Conservation (phyloP, 768 basidiomycete genomes). For the Harrya chromipes region DNA sequence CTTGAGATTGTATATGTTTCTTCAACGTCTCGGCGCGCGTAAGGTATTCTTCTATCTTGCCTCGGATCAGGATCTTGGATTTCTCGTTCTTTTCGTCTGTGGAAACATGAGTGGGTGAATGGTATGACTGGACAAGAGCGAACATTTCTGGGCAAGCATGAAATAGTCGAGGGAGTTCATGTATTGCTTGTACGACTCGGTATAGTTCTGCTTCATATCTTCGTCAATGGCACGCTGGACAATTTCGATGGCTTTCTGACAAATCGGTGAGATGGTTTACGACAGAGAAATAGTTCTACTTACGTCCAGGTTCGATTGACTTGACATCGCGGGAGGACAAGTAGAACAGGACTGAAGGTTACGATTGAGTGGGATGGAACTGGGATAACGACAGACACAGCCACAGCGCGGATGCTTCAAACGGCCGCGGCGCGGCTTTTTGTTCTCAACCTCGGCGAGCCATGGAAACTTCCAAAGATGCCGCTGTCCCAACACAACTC, state of each 20-base stretch:
- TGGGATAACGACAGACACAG: conserved; percentile 10
- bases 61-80: conserved; percentile 78
- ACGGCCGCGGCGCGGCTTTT: background rate
- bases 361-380: background rate
- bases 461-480: conserved; percentile 9
- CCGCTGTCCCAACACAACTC: conserved; percentile 39
- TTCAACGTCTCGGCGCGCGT: conserved; percentile 90
- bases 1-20: conserved; percentile 63
- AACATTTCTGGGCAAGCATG: conserved; percentile 95
- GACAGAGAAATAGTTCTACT: conserved; percentile 10
- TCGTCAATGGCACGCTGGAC: conserved; percentile 92
- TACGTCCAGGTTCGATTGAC: conserved; percentile 48
- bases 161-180: conserved; percentile 97
- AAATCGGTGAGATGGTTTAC: conserved; percentile 16
- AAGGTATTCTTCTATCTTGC: conserved; percentile 90
- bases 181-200: conserved; percentile 92
- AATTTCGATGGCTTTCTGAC: conserved; percentile 80
- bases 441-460: background rate
- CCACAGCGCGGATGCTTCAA: conserved; percentile 5
- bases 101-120: conserved; percentile 1
- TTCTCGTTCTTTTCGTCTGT: conserved; percentile 89
- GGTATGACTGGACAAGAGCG: background rate
- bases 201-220: conserved; percentile 90
- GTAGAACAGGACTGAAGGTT: background rate
- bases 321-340: conserved; percentile 34